A percentile compares a stretch with the other conserved stretches of the same genome.
Evolutionary conservation across 2,329 filamentous ascomycete species (phyloP).

Genomic region (Phialophora chinensis): DNA sequence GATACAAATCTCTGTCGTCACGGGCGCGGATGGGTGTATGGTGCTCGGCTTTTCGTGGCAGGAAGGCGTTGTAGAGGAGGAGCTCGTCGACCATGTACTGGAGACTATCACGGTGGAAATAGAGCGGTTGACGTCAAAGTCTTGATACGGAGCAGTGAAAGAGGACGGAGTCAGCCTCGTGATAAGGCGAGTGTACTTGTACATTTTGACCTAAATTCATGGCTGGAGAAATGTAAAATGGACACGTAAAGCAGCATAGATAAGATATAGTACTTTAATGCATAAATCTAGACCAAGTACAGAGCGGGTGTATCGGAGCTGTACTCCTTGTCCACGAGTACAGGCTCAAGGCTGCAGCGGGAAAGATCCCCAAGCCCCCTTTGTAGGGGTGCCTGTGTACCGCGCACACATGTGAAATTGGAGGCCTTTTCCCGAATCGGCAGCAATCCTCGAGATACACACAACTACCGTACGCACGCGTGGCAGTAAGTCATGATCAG

Average conservation of each 20-base stretch:
- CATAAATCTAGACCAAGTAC: not conserved
- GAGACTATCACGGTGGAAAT: conserved; percentile 6
- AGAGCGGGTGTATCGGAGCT: not conserved
- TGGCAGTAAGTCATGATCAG: not conserved
- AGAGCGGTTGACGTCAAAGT: not conserved
- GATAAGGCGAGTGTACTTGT: no score
- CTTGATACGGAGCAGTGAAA: not conserved
- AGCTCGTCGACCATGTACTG: conserved; percentile 11
- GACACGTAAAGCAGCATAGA: not conserved
- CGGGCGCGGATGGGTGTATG: conserved; percentile 54
- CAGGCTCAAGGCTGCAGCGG: no score
- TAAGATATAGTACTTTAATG: not conserved
- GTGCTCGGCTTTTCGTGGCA: conserved; percentile 35
- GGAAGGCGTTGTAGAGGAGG: conserved; percentile 26
- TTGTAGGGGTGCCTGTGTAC: no score
- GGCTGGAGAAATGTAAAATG: not conserved
- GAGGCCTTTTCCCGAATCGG: conserved; percentile 4
- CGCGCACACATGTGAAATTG: not conserved
- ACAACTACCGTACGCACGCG: no score
- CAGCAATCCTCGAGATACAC: conserved; percentile 11
- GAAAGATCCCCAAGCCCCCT: no score
- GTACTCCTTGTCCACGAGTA: no score
- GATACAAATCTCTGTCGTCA: conserved; percentile 49
- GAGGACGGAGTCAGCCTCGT: no score
- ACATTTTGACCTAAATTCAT: not conserved